Evolutionary conservation across 371 early-diverging fungal genomes (phyloP).

Genomic region (Mortierella sp.): DNA sequence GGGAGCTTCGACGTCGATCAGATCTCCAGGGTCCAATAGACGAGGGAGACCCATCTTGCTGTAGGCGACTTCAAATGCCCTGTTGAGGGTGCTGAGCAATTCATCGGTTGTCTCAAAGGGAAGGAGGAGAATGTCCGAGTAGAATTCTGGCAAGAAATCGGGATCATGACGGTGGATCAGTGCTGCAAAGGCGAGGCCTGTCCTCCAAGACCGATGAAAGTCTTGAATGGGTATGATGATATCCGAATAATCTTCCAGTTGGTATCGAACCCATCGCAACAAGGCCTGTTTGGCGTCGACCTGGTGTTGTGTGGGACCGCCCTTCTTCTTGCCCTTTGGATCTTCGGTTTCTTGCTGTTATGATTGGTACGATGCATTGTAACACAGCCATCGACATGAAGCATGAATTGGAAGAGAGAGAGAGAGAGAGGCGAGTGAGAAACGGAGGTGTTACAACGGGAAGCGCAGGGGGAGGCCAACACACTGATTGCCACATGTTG

Average conservation of each 20-base stretch:
- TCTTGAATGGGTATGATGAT: slow-evolving; percentile 67
- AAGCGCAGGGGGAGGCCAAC: no score
- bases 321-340: slow-evolving; percentile 39
- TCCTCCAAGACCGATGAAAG: slow-evolving; percentile 73
- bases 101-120: slow-evolving; percentile 47
- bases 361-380: no score
- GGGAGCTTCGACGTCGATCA: slow-evolving; percentile 58
- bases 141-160: slow-evolving; percentile 64
- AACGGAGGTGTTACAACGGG: no score
- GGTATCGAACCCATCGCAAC: slow-evolving; percentile 68
- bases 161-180: slow-evolving; percentile 75
- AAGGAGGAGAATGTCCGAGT: slow-evolving; percentile 44
- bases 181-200: slow-evolving; percentile 71
- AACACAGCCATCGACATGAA: no score
- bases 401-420: no score
- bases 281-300: slow-evolving; percentile 63
- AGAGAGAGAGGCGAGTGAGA: no score
- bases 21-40: slow-evolving; percentile 66
- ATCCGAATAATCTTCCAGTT: slow-evolving; percentile 67
- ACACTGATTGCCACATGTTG: no score
- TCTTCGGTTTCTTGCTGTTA: slow-evolving; percentile 18
- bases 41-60: slow-evolving; percentile 58
- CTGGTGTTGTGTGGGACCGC: slow-evolving; percentile 46
- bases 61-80: slow-evolving; percentile 66
- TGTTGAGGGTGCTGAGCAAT: slow-evolving; percentile 53